phyloP scores from a whole-genome alignment of 2,329 filamentous ascomycete genomes.

The Aspergillus sp. region DNA sequence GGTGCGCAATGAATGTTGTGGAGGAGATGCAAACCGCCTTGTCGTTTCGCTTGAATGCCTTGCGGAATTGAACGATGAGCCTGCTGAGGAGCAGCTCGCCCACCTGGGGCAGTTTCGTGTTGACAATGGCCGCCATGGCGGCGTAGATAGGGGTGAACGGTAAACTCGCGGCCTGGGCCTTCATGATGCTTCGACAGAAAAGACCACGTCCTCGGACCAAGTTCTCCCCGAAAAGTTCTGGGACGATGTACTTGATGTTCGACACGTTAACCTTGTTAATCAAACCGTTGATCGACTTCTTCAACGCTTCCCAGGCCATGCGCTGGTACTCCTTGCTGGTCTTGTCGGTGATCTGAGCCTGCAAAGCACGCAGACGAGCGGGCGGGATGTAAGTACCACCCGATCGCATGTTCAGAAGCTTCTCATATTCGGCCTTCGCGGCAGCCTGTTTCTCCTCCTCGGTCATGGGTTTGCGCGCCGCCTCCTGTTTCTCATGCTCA shows the following conservation, averaged over 20 bases:
- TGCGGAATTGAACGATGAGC: constrained; percentile 87
- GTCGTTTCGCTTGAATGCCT: constrained; percentile 94
- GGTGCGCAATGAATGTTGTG: constrained; percentile 90
- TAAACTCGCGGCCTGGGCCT: constrained; percentile 91
- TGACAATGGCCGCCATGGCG: constrained; percentile 92
- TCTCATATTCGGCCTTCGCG: constrained; percentile 90
- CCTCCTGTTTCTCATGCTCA: constrained; percentile 49
- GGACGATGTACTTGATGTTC: constrained; percentile 97
- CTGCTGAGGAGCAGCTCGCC: constrained; percentile 85
- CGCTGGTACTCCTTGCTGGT: constrained; percentile 95
- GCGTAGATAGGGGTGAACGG: constrained; percentile 97
- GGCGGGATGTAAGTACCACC: constrained; percentile 97
- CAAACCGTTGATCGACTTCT: constrained; percentile 97
- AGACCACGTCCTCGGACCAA: constrained; percentile 84
- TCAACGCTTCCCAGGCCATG: constrained; percentile 98
- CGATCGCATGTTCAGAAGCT: constrained; percentile 85
- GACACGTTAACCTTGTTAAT: constrained; percentile 99
- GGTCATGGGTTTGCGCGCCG: constrained; percentile 52
- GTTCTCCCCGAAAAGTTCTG: constrained; percentile 94
- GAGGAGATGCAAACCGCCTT: constrained; percentile 92
- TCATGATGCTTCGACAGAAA: constrained; percentile 97
- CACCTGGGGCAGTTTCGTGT: constrained; percentile 93
- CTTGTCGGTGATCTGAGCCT: constrained; percentile 97
- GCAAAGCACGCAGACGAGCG: constrained; percentile 81
- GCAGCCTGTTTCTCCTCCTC: constrained; percentile 84